These are phyloP conservation scores for Pythium aphanidermatum DNA, from an alignment of 352 stramenopile species.

Conservation along the genomic window DNA sequence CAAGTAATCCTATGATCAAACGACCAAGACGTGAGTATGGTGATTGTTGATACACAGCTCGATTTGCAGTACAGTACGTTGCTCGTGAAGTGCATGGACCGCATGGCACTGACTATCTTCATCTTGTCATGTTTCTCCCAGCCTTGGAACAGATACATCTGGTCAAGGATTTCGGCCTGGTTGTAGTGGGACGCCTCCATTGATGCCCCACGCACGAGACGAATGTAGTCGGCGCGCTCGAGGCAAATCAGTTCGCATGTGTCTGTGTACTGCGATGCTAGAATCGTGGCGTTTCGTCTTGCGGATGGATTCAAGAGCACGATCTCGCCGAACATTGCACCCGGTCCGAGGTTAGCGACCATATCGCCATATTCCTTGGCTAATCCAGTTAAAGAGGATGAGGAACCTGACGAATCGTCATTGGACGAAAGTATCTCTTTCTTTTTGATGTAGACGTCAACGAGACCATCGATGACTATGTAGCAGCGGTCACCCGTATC, in stretches of 20 bases:
- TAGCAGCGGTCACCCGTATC: conserved; percentile 72
- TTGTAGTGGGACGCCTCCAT: conserved; percentile 81
- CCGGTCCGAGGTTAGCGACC: conserved; percentile 55
- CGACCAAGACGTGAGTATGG: not conserved
- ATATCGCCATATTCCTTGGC: conserved; percentile 44
- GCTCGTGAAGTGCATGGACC: conserved; percentile 50
- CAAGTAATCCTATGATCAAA: conserved; percentile 43
- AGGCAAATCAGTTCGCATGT: conserved; percentile 66
- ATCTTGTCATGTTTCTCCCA: conserved; percentile 82
- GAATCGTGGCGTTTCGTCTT: conserved; percentile 61
- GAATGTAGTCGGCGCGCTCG: conserved; percentile 65
- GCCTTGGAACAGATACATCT: conserved; percentile 64
- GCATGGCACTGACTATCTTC: conserved; percentile 59
- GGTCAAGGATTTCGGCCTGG: conserved; percentile 66
- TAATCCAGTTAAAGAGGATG: not conserved
- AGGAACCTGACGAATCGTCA: not conserved
- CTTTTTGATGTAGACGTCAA: conserved; percentile 67
- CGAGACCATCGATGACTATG: conserved; percentile 69
- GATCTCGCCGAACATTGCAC: conserved; percentile 73
- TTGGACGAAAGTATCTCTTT: conserved; percentile 19
- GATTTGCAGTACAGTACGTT: conserved; percentile 29
- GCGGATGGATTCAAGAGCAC: conserved; percentile 64
- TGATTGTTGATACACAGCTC: not conserved
- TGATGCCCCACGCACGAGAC: conserved; percentile 59
- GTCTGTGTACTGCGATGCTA: conserved; percentile 55